Percentiles rank a stretch among this genome's conserved stretches.
phyloP scores from a whole-genome alignment of 148 eudicot genomes.

The Polygonum maritimum region DNA sequence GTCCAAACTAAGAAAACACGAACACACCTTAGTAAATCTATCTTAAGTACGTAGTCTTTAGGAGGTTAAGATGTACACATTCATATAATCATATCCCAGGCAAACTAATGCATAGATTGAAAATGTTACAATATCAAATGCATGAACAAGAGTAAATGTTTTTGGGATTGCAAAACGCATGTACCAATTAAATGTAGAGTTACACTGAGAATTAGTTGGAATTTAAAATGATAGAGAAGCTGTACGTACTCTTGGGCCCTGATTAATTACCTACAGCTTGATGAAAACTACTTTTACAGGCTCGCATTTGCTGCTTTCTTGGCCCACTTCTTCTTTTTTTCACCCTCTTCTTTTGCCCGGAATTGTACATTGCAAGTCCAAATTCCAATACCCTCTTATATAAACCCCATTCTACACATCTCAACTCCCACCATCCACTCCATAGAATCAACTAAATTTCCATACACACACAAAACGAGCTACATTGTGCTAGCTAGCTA shows the following conservation, averaged over 20 bases:
- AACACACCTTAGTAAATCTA: no score
- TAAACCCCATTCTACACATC: background rate
- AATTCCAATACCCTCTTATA: background rate
- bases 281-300: conserved; percentile 1
- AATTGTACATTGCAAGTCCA: background rate
- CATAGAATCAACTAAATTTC: background rate
- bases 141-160: no score
- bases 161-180: no score
- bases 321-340: background rate
- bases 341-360: background rate
- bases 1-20: no score
- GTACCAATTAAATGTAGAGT: no score
- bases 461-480: background rate
- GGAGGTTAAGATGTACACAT: no score
- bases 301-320: conserved; percentile 1
- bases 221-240: background rate
- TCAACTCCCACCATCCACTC: background rate
- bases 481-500: background rate
- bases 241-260: no score
- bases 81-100: no score
- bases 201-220: background rate
- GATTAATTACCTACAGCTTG: background rate
- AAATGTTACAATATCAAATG: no score
- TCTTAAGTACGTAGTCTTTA: no score
- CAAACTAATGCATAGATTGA: no score